A percentile compares a stretch with the other conserved stretches of the same genome.
Conservation (phyloP, 805 yeast species). For the Wickerhamiella hasegawae region DNA sequence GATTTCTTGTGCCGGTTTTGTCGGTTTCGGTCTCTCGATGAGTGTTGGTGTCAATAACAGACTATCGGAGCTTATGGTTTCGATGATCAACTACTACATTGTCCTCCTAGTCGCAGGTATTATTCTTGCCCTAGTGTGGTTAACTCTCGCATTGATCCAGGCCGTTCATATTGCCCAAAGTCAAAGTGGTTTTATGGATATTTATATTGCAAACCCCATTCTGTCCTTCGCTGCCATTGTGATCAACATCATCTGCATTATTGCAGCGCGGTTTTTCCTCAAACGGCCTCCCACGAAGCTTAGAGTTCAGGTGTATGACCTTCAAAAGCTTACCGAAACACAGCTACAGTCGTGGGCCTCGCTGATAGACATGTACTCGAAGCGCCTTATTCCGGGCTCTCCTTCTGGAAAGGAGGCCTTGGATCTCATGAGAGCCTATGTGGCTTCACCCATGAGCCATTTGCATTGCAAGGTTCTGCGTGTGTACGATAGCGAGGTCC, state of each 20-base stretch:
- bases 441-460: conserved; percentile 14
- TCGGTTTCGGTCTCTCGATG: conserved; percentile 14
- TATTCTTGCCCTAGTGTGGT: conserved; percentile 12
- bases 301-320: conserved; percentile 19
- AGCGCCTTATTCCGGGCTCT: conserved; percentile 16
- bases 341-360: conserved; percentile 20
- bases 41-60: conserved; percentile 14
- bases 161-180: conserved; percentile 1
- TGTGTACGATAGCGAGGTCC: conserved; percentile 16
- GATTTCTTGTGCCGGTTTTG: conserved; percentile 13
- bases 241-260: conserved; percentile 12
- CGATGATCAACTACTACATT: conserved; percentile 9
- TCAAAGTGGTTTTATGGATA: conserved; percentile 7
- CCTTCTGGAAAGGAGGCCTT: conserved; percentile 22
- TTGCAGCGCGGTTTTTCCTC: conserved; percentile 13
- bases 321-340: conserved; percentile 12
- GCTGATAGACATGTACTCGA: conserved; percentile 20
- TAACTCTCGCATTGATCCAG: conserved; percentile 6
- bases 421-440: conserved; percentile 20
- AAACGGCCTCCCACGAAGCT: conserved; percentile 17
- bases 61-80: conserved; percentile 9
- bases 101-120: conserved; percentile 6
- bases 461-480: conserved; percentile 21
- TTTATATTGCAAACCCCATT: conserved; percentile 14
- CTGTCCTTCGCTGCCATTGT: conserved; percentile 10